Evolutionary conservation across 164 flowering plant genomes (phyloP).

Genomic region (Annona squamosa): DNA sequence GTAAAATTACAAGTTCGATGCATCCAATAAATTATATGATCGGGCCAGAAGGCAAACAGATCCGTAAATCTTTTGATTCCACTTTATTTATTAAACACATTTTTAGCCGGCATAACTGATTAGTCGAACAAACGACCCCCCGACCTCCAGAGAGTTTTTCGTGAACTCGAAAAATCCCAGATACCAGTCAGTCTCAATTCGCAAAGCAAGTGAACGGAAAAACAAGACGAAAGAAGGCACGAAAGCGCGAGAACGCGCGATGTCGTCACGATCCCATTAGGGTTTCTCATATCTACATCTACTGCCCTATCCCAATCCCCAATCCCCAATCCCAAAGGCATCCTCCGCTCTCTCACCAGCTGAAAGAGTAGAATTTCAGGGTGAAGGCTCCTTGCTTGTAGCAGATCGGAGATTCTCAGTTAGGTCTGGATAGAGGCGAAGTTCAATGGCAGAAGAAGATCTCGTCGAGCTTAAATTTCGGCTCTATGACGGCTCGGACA

Average conservation of each 20-base stretch:
- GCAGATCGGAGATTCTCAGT: not conserved
- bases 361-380: not conserved
- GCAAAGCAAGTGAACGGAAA: too few species aligned
- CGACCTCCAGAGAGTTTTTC: too few species aligned
- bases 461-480: constrained; percentile 55
- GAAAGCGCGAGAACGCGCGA: not conserved
- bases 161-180: too few species aligned
- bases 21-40: too few species aligned
- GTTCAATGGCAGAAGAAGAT: constrained; percentile 56
- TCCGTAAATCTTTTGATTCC: too few species aligned
- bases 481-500: constrained; percentile 55
- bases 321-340: not conserved
- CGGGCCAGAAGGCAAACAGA: too few species aligned
- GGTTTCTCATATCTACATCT: constrained; percentile 7
- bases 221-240: not conserved
- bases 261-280: constrained; percentile 15
- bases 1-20: too few species aligned
- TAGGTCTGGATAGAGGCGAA: not conserved
- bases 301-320: not conserved
- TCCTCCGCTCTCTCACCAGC: not conserved
- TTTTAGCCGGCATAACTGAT: too few species aligned
- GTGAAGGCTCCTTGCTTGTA: not conserved
- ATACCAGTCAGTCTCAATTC: too few species aligned
- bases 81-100: too few species aligned
- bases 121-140: too few species aligned